These are phyloP conservation scores for Pythium plurisporium DNA, from an alignment of 352 stramenopile species.

Conservation along the genomic window DNA sequence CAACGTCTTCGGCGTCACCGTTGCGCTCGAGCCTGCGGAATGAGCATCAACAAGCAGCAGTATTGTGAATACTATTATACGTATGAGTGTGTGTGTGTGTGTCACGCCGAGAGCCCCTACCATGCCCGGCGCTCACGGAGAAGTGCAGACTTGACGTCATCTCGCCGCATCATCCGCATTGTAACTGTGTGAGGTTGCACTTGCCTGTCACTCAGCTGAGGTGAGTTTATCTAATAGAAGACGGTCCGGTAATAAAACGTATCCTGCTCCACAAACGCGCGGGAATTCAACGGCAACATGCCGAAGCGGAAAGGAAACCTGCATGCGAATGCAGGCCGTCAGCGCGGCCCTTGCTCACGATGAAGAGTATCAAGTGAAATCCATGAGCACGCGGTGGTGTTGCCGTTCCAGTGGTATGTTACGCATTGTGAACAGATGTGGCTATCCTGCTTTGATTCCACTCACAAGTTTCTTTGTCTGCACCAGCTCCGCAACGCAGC, in stretches of 20 bases:
- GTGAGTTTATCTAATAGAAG: not conserved
- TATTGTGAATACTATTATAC: not conserved
- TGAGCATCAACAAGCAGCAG: not conserved
- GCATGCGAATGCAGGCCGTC: not conserved
- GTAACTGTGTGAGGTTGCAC: not conserved
- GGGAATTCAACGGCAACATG: not conserved
- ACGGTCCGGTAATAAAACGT: not conserved
- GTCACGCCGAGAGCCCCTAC: not conserved
- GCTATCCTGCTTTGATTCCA: too few relatives aligned
- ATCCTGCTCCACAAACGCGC: not conserved
- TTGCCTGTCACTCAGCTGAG: not conserved
- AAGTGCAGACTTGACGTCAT: conserved; percentile 16
- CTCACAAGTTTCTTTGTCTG: too few relatives aligned
- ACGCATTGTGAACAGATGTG: too few relatives aligned
- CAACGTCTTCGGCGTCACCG: not conserved
- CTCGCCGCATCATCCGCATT: conserved; percentile 22
- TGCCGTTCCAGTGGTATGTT: too few relatives aligned
- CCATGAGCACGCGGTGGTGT: too few relatives aligned
- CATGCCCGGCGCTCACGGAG: conserved; percentile 2
- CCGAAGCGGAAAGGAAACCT: not conserved
- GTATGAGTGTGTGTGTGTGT: not conserved
- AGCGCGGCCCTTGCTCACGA: not conserved
- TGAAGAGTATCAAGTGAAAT: not conserved
- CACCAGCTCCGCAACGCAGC: too few relatives aligned
- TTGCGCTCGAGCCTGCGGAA: conserved; percentile 5